phyloP scores from a whole-genome alignment of 1,139 yeast species.

The Yamadazyma mexicana region DNA sequence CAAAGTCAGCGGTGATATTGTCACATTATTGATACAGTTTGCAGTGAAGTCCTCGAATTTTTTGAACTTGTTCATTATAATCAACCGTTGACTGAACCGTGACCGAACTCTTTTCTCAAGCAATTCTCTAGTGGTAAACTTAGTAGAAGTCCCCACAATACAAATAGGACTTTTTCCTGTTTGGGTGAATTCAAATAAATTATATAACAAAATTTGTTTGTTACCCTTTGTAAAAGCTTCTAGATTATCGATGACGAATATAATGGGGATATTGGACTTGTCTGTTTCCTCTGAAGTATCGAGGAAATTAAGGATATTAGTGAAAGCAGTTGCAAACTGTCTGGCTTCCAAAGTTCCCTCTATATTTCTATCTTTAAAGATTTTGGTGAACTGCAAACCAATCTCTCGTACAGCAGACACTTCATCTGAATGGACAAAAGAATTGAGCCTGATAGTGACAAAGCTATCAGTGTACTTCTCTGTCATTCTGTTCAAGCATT shows the following conservation, averaged over 20 bases:
- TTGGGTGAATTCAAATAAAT: constrained; percentile 81
- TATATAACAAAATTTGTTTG: constrained; percentile 82
- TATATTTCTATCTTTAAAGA: constrained; percentile 21
- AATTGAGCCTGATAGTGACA: constrained; percentile 65
- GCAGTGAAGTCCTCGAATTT: constrained; percentile 45
- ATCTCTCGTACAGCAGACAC: constrained; percentile 78
- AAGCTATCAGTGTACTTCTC: constrained; percentile 45
- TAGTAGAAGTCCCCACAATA: constrained; percentile 77
- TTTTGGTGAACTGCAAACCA: constrained; percentile 75
- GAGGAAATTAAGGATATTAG: constrained; percentile 35
- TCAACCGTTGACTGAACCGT: constrained; percentile 79
- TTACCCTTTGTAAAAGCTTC: constrained; percentile 72
- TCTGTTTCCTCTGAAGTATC: constrained; percentile 15
- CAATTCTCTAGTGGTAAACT: constrained; percentile 72
- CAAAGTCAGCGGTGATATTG: constrained; percentile 21
- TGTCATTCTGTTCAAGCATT: constrained; percentile 52
- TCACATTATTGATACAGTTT: constrained; percentile 28
- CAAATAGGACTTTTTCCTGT: constrained; percentile 75
- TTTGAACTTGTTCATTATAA: constrained; percentile 55
- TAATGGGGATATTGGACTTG: constrained; percentile 48
- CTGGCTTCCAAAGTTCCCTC: constrained; percentile 44
- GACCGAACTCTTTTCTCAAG: constrained; percentile 90
- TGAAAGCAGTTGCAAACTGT: constrained; percentile 42
- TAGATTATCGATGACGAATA: constrained; percentile 82
- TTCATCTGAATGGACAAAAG: constrained; percentile 75